Evolutionary conservation across 495 filamentous ascomycete species (phyloP).

Genomic region (Tuber brumale): DNA sequence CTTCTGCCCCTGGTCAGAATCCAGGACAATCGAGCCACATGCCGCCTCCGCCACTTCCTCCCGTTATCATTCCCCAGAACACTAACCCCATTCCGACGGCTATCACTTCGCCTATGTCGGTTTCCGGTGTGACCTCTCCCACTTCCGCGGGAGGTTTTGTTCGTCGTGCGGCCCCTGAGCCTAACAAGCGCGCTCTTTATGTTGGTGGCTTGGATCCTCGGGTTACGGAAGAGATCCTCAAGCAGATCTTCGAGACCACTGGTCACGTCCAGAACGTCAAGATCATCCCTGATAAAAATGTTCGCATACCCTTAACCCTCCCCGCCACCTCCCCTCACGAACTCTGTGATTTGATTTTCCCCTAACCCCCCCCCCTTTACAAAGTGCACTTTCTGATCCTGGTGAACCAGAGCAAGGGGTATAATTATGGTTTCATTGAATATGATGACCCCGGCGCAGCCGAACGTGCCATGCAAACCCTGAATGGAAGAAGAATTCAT

Average conservation of each 20-base stretch:
- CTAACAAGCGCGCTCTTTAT: constrained; percentile 96
- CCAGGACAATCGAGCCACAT: constrained; percentile 55
- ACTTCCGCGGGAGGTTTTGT: constrained; percentile 71
- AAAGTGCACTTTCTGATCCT: constrained; percentile 40
- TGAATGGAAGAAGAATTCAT: constrained; percentile 92
- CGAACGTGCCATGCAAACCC: constrained; percentile 91
- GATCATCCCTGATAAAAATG: constrained; percentile 78
- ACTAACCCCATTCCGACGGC: constrained; percentile 92
- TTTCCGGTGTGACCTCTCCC: constrained; percentile 68
- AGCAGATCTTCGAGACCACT: constrained; percentile 98
- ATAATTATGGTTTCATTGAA: constrained; percentile 99
- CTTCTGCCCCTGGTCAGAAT: constrained; percentile 27
- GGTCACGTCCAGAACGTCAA: constrained; percentile 98
- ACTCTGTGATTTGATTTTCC: constrained; percentile 5
- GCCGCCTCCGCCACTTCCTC: constrained; percentile 85
- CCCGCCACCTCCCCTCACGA: neutral
- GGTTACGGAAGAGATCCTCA: constrained; percentile 91
- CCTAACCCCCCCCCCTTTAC: constrained; percentile 11
- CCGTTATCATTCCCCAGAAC: constrained; percentile 88
- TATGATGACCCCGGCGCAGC: constrained; percentile 96
- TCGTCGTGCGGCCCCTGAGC: constrained; percentile 90
- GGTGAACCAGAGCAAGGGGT: constrained; percentile 71
- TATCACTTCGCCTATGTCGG: constrained; percentile 78
- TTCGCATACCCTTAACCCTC: constrained; percentile 33
- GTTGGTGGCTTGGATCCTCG: constrained; percentile 91